Conservation (phyloP, 2,329 filamentous ascomycete species). For the Aspergillus sp. region DNA sequence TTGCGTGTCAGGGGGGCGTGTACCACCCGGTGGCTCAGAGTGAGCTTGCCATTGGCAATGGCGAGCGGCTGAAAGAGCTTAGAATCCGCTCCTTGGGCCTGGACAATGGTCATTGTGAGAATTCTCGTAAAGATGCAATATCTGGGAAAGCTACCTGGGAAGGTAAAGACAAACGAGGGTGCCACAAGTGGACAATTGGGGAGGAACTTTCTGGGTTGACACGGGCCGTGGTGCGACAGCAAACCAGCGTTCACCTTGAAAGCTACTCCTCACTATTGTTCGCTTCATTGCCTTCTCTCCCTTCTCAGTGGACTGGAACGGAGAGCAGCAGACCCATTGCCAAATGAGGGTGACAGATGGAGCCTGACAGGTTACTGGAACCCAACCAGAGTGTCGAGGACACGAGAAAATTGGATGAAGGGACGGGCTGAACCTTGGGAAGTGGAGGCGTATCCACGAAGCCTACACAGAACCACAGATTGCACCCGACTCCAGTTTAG, state of each 20-base stretch:
- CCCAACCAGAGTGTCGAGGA: slow-evolving; percentile 1
- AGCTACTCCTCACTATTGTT: not conserved
- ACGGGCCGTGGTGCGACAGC: not conserved
- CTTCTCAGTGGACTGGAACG: not conserved
- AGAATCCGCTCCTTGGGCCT: slow-evolving; percentile 28
- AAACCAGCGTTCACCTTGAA: not conserved
- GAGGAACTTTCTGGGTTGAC: not conserved
- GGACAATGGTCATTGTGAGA: slow-evolving; percentile 26
- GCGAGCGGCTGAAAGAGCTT: slow-evolving; percentile 48
- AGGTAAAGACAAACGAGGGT: not conserved
- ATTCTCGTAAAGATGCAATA: not conserved
- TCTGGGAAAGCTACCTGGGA: not conserved
- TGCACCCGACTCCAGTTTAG: not conserved
- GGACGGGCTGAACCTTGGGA: slow-evolving; percentile 7
- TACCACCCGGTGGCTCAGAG: slow-evolving; percentile 55
- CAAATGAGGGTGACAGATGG: slow-evolving; percentile 2
- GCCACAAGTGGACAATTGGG: not conserved
- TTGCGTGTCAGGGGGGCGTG: slow-evolving; percentile 57
- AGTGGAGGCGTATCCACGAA: slow-evolving; percentile 3
- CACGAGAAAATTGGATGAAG: slow-evolving; percentile 5
- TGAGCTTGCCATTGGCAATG: slow-evolving; percentile 50
- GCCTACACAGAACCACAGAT: not conserved
- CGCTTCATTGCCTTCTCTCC: not conserved
- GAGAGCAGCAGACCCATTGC: not conserved
- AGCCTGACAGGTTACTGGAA: slow-evolving; percentile 2